phyloP scores from a whole-genome alignment of 2,329 filamentous ascomycete species.

The Pseudodiploospora longispora region DNA sequence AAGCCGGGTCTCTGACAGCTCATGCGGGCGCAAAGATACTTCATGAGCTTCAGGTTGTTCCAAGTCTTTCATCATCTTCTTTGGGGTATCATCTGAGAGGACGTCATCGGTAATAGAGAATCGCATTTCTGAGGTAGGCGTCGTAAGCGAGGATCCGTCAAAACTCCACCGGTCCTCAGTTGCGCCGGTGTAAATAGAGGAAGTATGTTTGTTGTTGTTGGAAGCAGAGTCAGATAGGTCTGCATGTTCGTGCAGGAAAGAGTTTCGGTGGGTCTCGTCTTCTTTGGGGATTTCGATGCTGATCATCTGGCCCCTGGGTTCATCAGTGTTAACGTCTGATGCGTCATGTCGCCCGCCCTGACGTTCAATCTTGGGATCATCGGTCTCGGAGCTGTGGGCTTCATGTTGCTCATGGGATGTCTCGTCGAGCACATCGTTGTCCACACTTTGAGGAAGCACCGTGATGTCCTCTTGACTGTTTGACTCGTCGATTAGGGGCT shows the following conservation, averaged over 20 bases:
- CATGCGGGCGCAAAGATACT: slow-evolving; percentile 2
- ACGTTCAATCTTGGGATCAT: neutral
- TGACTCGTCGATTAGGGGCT: too few relatives aligned
- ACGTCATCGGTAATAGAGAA: slow-evolving; percentile 24
- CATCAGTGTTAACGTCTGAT: neutral
- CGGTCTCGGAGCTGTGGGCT: neutral
- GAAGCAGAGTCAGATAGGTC: slow-evolving; percentile 21
- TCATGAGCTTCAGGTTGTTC: slow-evolving; percentile 7
- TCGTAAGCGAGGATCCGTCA: slow-evolving; percentile 29
- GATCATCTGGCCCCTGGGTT: neutral
- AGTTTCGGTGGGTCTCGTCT: slow-evolving; percentile 1
- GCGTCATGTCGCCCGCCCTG: neutral
- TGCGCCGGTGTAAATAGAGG: slow-evolving; percentile 29
- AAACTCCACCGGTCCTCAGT: slow-evolving; percentile 30
- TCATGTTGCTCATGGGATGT: too few relatives aligned
- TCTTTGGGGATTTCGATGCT: neutral
- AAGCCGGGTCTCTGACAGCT: neutral
- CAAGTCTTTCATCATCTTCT: slow-evolving; percentile 16
- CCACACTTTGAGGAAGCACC: too few relatives aligned
- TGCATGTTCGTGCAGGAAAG: slow-evolving; percentile 13
- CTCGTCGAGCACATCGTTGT: too few relatives aligned
- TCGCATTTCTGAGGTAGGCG: slow-evolving; percentile 29
- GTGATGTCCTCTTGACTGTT: too few relatives aligned
- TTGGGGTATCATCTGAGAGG: slow-evolving; percentile 23
- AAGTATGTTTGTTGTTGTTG: slow-evolving; percentile 25